Base-by-base conservation (phyloP, 2,329 filamentous ascomycete species). In the Fusarium sp. region DNA sequence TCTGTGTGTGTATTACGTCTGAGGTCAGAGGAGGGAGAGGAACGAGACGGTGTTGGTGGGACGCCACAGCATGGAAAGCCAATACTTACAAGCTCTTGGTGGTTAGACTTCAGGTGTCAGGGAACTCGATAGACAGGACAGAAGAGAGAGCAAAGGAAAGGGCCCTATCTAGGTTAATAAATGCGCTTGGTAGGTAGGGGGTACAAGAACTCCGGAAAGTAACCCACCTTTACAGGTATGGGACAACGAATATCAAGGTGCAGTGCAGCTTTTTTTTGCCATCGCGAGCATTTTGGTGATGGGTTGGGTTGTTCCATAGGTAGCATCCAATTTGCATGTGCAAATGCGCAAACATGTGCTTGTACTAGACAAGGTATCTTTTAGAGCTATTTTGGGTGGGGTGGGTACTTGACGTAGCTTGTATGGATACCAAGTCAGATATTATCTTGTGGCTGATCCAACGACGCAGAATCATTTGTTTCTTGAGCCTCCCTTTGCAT, bases 31-130 rank as follows among this genome's bases (percentile, higher is more conserved):
- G 29, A 31, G 37, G 58, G 57, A 63, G 51, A 62, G 20, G 21
- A 56, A 13, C 14, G 21, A 60, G 40, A 51, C 35, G 35, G n/a
- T 52, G 56, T 65, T 68, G 69, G 63, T 67, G 69, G 66, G 59
- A 72, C 70, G 70, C 70, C 70, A 72, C 70, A 72, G 46, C 20
- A 41, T 55, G 60, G 46, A 52, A 56, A 60, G 41, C 42, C 51
- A 47, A 47, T 62, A 55, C 49, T 50, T 51, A 53, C 47, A 50
- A 35, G 35, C 18, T 50, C 27, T 51, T 49, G 43, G n/a, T 25
- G 42, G 25, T 25, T 52, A 42, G 11, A 43, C 23, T 29, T 42
- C 14, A 27, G 27, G 8, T 54, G 51, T 55, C 55, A 49, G 49
- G 43, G 29, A 54, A 63, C 36, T 57, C 20, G 42, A 35, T 36